Evolutionary conservation across 2,329 filamentous ascomycete genomes (phyloP).

Genomic region (Fusarium dlaminii): DNA sequence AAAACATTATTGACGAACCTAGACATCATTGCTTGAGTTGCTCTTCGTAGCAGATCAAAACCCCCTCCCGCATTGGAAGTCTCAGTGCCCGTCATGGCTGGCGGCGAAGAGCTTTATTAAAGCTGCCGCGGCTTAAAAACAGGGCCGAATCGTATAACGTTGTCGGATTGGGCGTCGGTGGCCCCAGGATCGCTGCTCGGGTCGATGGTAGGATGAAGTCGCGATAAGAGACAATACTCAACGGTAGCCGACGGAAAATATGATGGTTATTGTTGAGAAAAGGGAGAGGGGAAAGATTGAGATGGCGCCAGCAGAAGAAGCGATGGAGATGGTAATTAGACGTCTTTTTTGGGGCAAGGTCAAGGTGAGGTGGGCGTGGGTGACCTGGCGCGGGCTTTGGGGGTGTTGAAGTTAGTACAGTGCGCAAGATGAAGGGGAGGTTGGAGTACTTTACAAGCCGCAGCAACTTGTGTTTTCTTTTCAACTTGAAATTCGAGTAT

Average conservation of each 20-base stretch:
- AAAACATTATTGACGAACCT: slow-evolving; percentile 58
- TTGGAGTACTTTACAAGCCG: slow-evolving; percentile 1
- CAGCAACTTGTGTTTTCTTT: background rate
- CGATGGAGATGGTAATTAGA: slow-evolving; percentile 43
- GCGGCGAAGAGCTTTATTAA: slow-evolving; percentile 39
- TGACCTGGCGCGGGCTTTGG: slow-evolving; percentile 21
- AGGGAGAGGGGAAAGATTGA: slow-evolving; percentile 28
- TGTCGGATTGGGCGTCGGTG: slow-evolving; percentile 30
- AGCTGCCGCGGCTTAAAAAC: slow-evolving; percentile 37
- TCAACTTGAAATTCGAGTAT: background rate
- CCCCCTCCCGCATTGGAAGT: slow-evolving; percentile 56
- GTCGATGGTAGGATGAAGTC: slow-evolving; percentile 11
- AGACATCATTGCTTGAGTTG: slow-evolving; percentile 72
- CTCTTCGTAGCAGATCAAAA: slow-evolving; percentile 67
- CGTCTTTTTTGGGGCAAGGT: slow-evolving; percentile 43
- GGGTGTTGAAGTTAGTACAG: slow-evolving; percentile 35
- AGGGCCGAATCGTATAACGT: slow-evolving; percentile 35
- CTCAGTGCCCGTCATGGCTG: slow-evolving; percentile 64
- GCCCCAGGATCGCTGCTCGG: slow-evolving; percentile 25
- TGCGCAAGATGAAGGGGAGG: slow-evolving; percentile 26
- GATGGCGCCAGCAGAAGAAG: slow-evolving; percentile 36
- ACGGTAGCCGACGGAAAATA: slow-evolving; percentile 15
- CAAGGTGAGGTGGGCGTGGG: slow-evolving; percentile 42
- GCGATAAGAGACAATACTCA: slow-evolving; percentile 14
- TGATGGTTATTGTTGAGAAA: slow-evolving; percentile 36